phyloP scores from a whole-genome alignment of 345 rosid genomes.

The Triadica sebifera region DNA sequence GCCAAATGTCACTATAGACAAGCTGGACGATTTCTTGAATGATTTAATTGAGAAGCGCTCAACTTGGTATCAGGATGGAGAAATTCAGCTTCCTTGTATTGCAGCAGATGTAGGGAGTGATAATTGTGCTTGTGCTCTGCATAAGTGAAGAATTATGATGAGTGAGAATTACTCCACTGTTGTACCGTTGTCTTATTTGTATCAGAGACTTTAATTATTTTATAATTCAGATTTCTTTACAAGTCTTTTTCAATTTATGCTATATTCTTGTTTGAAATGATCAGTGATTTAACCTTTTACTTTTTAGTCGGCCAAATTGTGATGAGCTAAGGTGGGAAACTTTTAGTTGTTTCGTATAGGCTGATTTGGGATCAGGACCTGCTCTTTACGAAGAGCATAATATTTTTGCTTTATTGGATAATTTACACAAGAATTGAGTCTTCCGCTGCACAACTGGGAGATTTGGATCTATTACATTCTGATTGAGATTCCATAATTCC shows the following conservation, averaged over 20 bases:
- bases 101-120: constrained; percentile 60
- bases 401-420: too few relatives aligned
- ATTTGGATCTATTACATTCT: too few relatives aligned
- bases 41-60: constrained; percentile 55
- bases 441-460: too few relatives aligned
- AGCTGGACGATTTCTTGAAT: constrained; percentile 67
- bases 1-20: constrained; percentile 81
- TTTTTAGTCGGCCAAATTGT: too few relatives aligned
- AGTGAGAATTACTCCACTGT: constrained; percentile 1
- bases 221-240: constrained; percentile 16
- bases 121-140: constrained; percentile 65
- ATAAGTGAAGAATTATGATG: constrained; percentile 40
- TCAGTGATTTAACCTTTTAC: not conserved
- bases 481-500: too few relatives aligned
- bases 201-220: constrained; percentile 10
- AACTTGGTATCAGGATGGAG: constrained; percentile 57
- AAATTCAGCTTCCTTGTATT: constrained; percentile 53
- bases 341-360: too few relatives aligned
- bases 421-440: too few relatives aligned
- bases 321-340: too few relatives aligned
- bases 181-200: constrained; percentile 17
- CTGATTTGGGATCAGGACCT: too few relatives aligned
- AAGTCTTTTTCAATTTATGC: not conserved
- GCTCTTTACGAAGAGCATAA: too few relatives aligned
- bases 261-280: not conserved